A percentile compares a stretch with the other conserved stretches of the same genome.
These are phyloP conservation scores for Candolleomyces aberdarensis DNA, from an alignment of 768 basidiomycete genomes.

Conservation along the genomic window DNA sequence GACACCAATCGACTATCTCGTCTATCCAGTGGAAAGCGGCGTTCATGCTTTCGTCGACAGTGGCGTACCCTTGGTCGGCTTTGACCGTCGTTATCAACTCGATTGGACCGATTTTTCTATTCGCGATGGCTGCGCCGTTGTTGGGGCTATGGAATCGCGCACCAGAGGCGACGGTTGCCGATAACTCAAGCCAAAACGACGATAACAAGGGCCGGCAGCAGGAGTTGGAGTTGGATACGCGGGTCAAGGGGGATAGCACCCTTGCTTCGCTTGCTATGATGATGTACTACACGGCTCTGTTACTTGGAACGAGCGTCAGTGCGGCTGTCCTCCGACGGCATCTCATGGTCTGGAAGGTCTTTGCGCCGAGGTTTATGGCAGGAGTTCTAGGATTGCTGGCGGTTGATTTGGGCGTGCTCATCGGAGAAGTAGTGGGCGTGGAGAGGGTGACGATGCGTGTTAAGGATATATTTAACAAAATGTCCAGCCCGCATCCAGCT, in stretches of 20 bases:
- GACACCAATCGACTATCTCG: slow-evolving; percentile 87
- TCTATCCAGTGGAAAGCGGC: slow-evolving; percentile 96
- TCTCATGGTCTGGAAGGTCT: slow-evolving; percentile 99
- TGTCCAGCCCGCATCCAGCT: neutral
- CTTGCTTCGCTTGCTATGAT: slow-evolving; percentile 63
- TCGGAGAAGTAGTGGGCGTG: slow-evolving; percentile 61
- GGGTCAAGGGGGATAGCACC: slow-evolving; percentile 37
- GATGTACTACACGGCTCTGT: slow-evolving; percentile 62
- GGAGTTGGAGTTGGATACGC: slow-evolving; percentile 22
- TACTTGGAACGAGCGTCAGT: slow-evolving; percentile 68
- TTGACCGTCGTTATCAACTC: slow-evolving; percentile 76
- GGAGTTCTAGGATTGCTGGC: slow-evolving; percentile 63
- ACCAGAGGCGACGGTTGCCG: slow-evolving; percentile 39
- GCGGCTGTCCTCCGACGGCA: slow-evolving; percentile 79
- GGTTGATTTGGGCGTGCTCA: slow-evolving; percentile 65
- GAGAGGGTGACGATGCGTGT: slow-evolving; percentile 34
- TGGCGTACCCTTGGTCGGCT: slow-evolving; percentile 72
- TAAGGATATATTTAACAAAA: slow-evolving; percentile 19
- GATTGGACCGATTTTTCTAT: slow-evolving; percentile 68
- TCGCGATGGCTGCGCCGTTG: slow-evolving; percentile 63
- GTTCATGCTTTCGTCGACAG: slow-evolving; percentile 71
- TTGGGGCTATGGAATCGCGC: slow-evolving; percentile 82
- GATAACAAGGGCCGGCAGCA: slow-evolving; percentile 3
- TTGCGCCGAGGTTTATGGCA: slow-evolving; percentile 91
- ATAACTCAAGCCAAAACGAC: neutral